Evolutionary conservation across 179 eudicot genomes (phyloP), one percentile per base, ranked within the genome.

Genomic region (Actinidia arguta): DNA sequence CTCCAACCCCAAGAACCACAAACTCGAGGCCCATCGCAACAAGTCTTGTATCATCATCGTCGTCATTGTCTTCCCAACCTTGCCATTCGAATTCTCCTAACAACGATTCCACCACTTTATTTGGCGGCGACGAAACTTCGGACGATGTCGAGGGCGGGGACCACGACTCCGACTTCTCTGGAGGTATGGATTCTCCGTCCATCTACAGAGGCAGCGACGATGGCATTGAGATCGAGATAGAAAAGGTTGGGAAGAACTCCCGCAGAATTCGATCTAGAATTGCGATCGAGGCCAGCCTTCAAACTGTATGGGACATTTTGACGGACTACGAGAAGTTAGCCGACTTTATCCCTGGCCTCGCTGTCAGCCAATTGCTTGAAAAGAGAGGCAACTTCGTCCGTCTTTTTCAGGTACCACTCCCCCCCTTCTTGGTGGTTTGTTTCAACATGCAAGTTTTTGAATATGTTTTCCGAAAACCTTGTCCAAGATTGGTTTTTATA

Each of bases 331-430:
- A 91, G 81, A 86, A 83, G 71, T 87, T 93, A 76, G 81, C 94
- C 36, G 97, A 93, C 25, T 87, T 90, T 81, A 92, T 93, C 54
- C 97, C 97, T 17, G 88, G 92, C 80, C 90, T 93, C 27, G 92
- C 92, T 5, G 87, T 88, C 62, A 88, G 92, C 85, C 86, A 87
- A 59, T 84, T 93, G 86, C 81, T 92, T 58, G 90, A 92, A 68
- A 93, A 88, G 86, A 72, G 83, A 52, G 85, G 78, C n/a, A 90
- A 81, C 25, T 90, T 83, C 73, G 94, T 90, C 68, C 93, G 97
- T 22, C 89, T 93, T 62, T 85, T 90, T 81, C 97, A 93, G 94
- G 96, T 93, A 80, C 42, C 8, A 63, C 68, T n/a, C n/a, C n/a
- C n/a, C n/a, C n/a, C n/a, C n/a, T n/a, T n/a, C n/a, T n/a, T n/a